Conservation (phyloP, 306 rosid genomes). For the Hippophae rhamnoides region DNA sequence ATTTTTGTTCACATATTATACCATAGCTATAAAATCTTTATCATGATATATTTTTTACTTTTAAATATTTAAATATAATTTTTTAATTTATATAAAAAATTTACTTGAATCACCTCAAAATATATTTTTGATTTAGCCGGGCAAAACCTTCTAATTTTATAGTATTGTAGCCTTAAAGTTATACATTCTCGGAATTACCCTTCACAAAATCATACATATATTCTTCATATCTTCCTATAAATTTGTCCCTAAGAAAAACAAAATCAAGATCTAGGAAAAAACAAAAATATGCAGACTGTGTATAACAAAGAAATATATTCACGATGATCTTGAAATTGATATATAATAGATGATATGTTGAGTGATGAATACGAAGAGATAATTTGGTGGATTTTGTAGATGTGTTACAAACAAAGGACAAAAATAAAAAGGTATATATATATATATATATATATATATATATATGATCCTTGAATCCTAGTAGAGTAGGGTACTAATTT, state of each 20-base stretch:
- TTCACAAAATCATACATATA: slow-evolving; percentile 30
- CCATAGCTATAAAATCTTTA: no score
- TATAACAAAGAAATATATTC: background rate
- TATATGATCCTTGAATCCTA: slow-evolving; percentile 37
- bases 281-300: slow-evolving; percentile 20
- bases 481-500: slow-evolving; percentile 28
- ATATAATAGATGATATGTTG: slow-evolving; percentile 5
- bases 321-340: slow-evolving; percentile 9
- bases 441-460: slow-evolving; percentile 6
- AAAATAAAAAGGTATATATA: slow-evolving; percentile 18
- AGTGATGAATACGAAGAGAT: slow-evolving; percentile 21
- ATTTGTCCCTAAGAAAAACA: slow-evolving; percentile 26
- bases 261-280: slow-evolving; percentile 13
- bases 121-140: no score
- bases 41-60: no score
- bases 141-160: no score
- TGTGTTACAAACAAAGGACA: slow-evolving; percentile 33
- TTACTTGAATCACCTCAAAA: no score
- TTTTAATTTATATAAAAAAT: no score
- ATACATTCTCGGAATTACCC: slow-evolving; percentile 3
- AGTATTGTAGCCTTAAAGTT: no score
- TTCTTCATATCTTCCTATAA: slow-evolving; percentile 32
- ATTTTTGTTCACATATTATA: no score
- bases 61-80: no score
- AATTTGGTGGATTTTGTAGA: slow-evolving; percentile 18